Conservation (phyloP, 768 basidiomycete genomes). For the Russula compacta region DNA sequence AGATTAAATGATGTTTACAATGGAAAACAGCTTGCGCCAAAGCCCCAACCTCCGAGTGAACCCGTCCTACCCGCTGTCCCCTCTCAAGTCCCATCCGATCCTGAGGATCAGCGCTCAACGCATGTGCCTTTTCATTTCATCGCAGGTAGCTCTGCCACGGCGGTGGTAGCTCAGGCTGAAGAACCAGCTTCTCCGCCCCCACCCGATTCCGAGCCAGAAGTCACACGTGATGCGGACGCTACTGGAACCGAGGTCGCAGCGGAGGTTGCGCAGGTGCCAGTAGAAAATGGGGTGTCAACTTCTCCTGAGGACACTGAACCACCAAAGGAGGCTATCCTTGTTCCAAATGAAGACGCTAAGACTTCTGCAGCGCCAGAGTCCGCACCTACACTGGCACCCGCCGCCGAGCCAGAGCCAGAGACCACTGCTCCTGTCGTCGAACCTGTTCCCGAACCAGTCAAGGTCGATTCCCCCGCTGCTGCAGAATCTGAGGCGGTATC, state of each 20-base stretch:
- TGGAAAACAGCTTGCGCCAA: background rate
- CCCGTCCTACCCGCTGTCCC: background rate
- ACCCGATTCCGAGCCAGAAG: background rate
- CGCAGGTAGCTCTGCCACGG: background rate
- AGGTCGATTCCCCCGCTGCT: background rate
- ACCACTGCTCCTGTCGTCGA: background rate
- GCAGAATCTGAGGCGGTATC: background rate
- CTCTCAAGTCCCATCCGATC: background rate
- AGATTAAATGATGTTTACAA: background rate
- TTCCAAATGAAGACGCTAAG: background rate
- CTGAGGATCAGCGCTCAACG: slow-evolving; percentile 8
- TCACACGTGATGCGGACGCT: background rate
- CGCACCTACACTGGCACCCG: background rate
- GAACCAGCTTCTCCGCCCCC: background rate
- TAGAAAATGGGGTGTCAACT: background rate
- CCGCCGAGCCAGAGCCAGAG: background rate
- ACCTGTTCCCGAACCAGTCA: background rate
- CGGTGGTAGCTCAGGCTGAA: background rate
- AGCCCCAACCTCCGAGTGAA: background rate
- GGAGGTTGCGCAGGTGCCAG: background rate
- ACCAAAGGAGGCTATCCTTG: background rate
- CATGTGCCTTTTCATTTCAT: background rate
- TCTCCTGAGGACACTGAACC: background rate
- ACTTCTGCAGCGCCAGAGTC: background rate
- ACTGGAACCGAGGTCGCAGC: background rate